These are phyloP conservation scores for Glutinoglossum americanum DNA, from an alignment of 495 filamentous ascomycete genomes.

Conservation along the genomic window DNA sequence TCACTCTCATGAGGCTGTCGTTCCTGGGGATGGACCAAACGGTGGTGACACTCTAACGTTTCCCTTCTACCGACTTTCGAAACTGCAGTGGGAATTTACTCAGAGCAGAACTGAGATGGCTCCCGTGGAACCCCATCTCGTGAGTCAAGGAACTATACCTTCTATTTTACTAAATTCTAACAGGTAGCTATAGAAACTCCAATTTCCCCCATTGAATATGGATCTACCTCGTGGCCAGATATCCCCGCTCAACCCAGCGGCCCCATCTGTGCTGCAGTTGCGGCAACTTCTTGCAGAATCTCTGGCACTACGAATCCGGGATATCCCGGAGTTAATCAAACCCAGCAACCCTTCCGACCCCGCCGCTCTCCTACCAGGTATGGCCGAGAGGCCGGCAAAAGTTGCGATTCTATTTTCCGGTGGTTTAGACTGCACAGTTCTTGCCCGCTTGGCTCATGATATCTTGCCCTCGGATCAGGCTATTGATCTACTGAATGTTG, in stretches of 20 bases:
- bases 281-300: slow-evolving; percentile 38
- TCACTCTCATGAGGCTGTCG: not conserved
- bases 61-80: not conserved
- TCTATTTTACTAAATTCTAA: not conserved
- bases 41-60: not conserved
- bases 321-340: slow-evolving; percentile 29
- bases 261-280: slow-evolving; percentile 18
- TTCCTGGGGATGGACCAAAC: not conserved
- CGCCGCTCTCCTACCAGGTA: not conserved
- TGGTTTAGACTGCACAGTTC: slow-evolving; percentile 75
- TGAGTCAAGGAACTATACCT: not conserved
- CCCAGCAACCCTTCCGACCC: slow-evolving; percentile 20
- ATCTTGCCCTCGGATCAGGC: slow-evolving; percentile 40
- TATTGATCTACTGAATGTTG: slow-evolving; percentile 86
- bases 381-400: slow-evolving; percentile 20
- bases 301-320: slow-evolving; percentile 37
- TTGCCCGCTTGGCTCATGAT: slow-evolving; percentile 70
- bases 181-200: slow-evolving; percentile 10
- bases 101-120: not conserved
- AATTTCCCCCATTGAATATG: slow-evolving; percentile 10
- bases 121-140: not conserved
- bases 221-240: not conserved
- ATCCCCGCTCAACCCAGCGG: not conserved
- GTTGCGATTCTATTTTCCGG: slow-evolving; percentile 84
- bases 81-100: not conserved